phyloP scores from a whole-genome alignment of 768 basidiomycete species.

The Scleroderma bovista region DNA sequence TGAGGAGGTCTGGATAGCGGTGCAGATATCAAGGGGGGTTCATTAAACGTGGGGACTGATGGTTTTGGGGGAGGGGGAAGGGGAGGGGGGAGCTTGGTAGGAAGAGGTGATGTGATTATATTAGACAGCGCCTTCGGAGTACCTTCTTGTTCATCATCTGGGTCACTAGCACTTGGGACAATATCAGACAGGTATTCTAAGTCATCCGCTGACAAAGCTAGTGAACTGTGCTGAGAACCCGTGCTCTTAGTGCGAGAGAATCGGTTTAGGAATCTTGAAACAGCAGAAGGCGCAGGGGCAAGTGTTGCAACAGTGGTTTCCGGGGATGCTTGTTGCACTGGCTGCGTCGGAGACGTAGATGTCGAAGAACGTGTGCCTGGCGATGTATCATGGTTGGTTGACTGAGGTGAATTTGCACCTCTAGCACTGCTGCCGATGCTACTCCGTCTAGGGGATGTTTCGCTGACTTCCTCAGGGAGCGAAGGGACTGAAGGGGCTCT shows the following conservation, averaged over 20 bases:
- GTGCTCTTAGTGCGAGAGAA: slow-evolving; percentile 51
- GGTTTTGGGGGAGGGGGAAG: slow-evolving; percentile 32
- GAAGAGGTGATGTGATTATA: slow-evolving; percentile 37
- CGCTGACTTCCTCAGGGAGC: slow-evolving; percentile 14
- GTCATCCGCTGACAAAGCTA: slow-evolving; percentile 75
- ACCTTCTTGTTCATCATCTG: slow-evolving; percentile 28
- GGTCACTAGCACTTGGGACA: slow-evolving; percentile 51
- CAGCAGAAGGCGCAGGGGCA: slow-evolving; percentile 51
- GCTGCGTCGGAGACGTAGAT: slow-evolving; percentile 8
- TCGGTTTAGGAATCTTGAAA: slow-evolving; percentile 77
- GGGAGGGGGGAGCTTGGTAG: slow-evolving; percentile 43
- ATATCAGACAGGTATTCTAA: slow-evolving; percentile 73
- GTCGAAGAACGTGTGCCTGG: slow-evolving; percentile 10
- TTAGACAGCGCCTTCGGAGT: slow-evolving; percentile 35
- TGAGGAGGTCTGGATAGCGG: neutral
- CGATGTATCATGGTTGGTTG: slow-evolving; percentile 11
- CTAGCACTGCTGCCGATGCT: slow-evolving; percentile 25
- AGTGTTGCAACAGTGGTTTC: slow-evolving; percentile 2
- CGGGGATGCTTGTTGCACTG: slow-evolving; percentile 4
- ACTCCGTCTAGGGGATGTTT: slow-evolving; percentile 22
- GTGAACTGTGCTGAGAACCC: slow-evolving; percentile 39
- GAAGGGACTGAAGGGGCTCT: slow-evolving; percentile 23
- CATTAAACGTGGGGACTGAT: slow-evolving; percentile 6
- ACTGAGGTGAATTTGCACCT: slow-evolving; percentile 1
- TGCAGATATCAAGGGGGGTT: neutral